Evolutionary conservation across 768 basidiomycete genomes (phyloP), one percentile per base, ranked within the genome.

Genomic region (Paxillus rubicundulus): DNA sequence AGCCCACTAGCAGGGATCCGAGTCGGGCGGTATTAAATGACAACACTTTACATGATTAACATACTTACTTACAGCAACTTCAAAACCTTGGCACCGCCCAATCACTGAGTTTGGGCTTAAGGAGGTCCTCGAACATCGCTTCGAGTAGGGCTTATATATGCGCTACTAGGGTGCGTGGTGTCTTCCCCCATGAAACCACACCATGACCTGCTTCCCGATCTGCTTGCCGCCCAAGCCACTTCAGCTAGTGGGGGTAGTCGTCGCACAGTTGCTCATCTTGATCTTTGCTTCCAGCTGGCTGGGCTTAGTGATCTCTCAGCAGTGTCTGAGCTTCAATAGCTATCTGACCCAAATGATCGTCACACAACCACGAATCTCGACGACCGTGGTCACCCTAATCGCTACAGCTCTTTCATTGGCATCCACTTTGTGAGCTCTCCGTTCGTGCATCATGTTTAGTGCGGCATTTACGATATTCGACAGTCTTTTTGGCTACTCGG

Each of bases 361-460:
- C 6, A 24, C 24, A 24, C 24, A 24, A 24, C 47, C 47, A 18
- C 40, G 37, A 13, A 21, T 38, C 8, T 37, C 36, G 39, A 53
- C 52, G 1, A 47, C 46, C 24, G 46, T 53, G 9, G 38, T 47
- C 10, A 53, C 52, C 5, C 30, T 53, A 14, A 53, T 53, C n/a
- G 52, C 52, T 3, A 53, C 52, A 3, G 45, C 30, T 13, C 41
- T 53, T 14, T 38, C 52, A 10, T 28, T 53, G 27, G 24, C 28
- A 9, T 38, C 45, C 1, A 18, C 52, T 47, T 24, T 24, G 51
- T 52, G 4, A 10, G 45, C 47, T 17, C 9, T 20, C n/a, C 27
- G 13, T 9, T 10, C 9, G 12, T 32, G 1, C 12, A 9, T 32
- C 12, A 1, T 32, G 30, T 6, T 30, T 32, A 2, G 30, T 9